Percentiles rank a stretch among this genome's conserved stretches.
phyloP scores from a whole-genome alignment of 2,329 filamentous ascomycete species.

The Diplodia intermedia region DNA sequence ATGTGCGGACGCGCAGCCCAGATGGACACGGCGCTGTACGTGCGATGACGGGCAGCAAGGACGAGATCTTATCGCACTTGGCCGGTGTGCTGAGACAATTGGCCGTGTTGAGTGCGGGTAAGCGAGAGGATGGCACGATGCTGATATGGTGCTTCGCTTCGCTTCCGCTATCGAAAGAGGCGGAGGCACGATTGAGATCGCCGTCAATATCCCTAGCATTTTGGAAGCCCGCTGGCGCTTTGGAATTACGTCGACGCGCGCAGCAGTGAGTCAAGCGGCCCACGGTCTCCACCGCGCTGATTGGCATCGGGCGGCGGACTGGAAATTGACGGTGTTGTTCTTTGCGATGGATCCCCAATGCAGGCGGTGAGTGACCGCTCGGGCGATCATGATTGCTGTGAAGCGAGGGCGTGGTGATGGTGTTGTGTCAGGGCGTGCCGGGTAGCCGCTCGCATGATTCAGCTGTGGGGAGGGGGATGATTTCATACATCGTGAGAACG shows the following conservation, averaged over 20 bases:
- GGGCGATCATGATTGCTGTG: slow-evolving; percentile 27
- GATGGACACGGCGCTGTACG: slow-evolving; percentile 3
- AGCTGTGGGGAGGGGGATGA: slow-evolving; percentile 21
- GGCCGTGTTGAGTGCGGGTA: slow-evolving; percentile 20
- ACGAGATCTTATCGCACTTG: slow-evolving; percentile 22
- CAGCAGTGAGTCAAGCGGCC: slow-evolving; percentile 11
- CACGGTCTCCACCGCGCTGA: background rate
- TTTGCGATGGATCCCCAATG: slow-evolving; percentile 15
- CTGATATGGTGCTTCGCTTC: slow-evolving; percentile 9
- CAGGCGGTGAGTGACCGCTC: slow-evolving; percentile 29
- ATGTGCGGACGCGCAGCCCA: slow-evolving; percentile 5
- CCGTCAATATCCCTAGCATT: slow-evolving; percentile 18
- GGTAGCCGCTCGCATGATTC: slow-evolving; percentile 21
- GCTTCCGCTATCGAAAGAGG: slow-evolving; percentile 15
- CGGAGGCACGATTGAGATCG: slow-evolving; percentile 20
- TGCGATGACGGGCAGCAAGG: slow-evolving; percentile 8
- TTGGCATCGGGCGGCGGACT: background rate
- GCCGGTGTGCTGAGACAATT: slow-evolving; percentile 25
- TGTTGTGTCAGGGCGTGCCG: slow-evolving; percentile 21
- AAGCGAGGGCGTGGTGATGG: slow-evolving; percentile 21
- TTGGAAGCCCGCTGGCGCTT: background rate
- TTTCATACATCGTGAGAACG: slow-evolving; percentile 28
- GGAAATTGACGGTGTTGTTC: background rate
- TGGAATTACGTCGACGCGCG: slow-evolving; percentile 2
- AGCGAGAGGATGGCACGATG: slow-evolving; percentile 28